Evolutionary conservation across 2,329 filamentous ascomycete genomes (phyloP).

Genomic region (Penicillium expansum): DNA sequence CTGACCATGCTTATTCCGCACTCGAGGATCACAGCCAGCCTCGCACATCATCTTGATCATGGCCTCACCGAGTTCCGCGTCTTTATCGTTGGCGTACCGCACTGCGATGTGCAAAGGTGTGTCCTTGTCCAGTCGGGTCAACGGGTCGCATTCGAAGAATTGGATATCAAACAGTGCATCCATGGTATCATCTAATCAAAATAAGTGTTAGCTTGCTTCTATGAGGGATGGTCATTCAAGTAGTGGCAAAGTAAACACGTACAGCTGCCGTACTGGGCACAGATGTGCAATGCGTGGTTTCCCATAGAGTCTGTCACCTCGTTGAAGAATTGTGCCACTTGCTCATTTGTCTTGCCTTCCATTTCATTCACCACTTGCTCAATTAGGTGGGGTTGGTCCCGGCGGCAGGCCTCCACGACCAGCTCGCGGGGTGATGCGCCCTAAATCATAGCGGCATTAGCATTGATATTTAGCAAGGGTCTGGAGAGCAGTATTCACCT

Average conservation of each 20-base stretch:
- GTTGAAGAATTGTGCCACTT: conserved; percentile 78
- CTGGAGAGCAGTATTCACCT: conserved; percentile 32
- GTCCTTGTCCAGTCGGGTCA: conserved; percentile 47
- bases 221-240: background rate
- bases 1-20: conserved; percentile 48
- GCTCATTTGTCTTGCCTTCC: conserved; percentile 56
- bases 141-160: conserved; percentile 49
- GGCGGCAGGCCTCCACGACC: conserved; percentile 86
- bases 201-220: background rate
- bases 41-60: conserved; percentile 53
- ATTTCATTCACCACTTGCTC: conserved; percentile 66
- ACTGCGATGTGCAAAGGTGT: conserved; percentile 48
- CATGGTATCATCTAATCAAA: conserved; percentile 45
- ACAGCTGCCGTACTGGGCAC: conserved; percentile 83
- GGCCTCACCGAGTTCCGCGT: conserved; percentile 41
- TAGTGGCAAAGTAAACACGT: conserved; percentile 38
- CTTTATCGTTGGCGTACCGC: conserved; percentile 48
- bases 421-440: conserved; percentile 82
- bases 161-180: conserved; percentile 49
- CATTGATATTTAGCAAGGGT: background rate
- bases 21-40: conserved; percentile 48
- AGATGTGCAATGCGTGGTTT: conserved; percentile 85
- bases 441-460: conserved; percentile 44
- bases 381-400: conserved; percentile 87
- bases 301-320: conserved; percentile 80